A percentile compares a stretch with the other conserved stretches of the same genome.
phyloP scores from a whole-genome alignment of 2,329 filamentous ascomycete genomes.

The Fusarium acutatum region DNA sequence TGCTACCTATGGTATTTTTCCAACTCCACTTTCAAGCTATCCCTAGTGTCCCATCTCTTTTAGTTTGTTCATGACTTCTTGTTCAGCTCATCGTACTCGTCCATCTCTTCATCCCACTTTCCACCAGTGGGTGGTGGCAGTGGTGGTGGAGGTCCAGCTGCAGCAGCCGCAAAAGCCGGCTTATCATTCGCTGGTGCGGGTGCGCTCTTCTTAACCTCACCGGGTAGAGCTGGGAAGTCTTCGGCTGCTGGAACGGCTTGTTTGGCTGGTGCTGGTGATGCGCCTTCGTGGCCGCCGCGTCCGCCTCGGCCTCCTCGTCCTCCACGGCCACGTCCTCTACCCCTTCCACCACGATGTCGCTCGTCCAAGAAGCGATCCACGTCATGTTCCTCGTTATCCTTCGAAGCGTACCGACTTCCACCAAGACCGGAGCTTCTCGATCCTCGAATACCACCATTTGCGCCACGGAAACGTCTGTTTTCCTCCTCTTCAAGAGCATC shows the following conservation, averaged over 20 bases:
- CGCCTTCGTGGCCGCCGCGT: conserved; percentile 39
- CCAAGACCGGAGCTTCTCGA: conserved; percentile 49
- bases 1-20: conserved; percentile 37
- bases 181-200: conserved; percentile 20
- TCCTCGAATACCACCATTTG: conserved; percentile 53
- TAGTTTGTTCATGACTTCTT: conserved; percentile 29
- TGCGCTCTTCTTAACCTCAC: conserved; percentile 38
- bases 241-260: conserved; percentile 43
- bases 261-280: conserved; percentile 27
- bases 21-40: conserved; percentile 1
- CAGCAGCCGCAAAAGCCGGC: conserved; percentile 45
- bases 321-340: conserved; percentile 48
- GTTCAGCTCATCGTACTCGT: conserved; percentile 55
- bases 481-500: conserved; percentile 54
- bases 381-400: conserved; percentile 46
- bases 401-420: conserved; percentile 53
- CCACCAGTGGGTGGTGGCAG: conserved; percentile 47
- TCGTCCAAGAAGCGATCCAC: conserved; percentile 51
- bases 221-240: conserved; percentile 50
- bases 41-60: background rate
- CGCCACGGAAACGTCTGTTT: conserved; percentile 52
- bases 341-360: conserved; percentile 44
- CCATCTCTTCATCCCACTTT: conserved; percentile 69
- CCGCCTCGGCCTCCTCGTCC: conserved; percentile 47
- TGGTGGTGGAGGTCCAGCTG: conserved; percentile 37